These are phyloP conservation scores for Mycena galopus DNA, from an alignment of 768 basidiomycete genomes.

Conservation along the genomic window DNA sequence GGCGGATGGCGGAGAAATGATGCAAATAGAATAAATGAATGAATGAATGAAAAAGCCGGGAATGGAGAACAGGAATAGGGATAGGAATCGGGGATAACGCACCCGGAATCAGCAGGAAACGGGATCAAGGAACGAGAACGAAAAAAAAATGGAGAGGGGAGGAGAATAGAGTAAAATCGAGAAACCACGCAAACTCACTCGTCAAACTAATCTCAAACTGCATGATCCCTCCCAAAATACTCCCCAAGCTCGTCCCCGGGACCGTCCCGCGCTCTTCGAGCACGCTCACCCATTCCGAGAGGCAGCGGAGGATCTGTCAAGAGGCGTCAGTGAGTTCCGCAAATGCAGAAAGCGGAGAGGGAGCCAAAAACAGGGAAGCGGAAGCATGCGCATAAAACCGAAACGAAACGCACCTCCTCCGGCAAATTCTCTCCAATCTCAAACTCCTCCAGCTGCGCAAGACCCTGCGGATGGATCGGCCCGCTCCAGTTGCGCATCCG, in stretches of 20 bases:
- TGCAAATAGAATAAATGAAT: too few relatives aligned
- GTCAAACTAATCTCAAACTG: conserved; percentile 65
- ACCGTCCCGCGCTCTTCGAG: conserved; percentile 70
- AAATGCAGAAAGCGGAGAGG: too few relatives aligned
- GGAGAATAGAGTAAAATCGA: background rate
- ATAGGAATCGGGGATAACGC: too few relatives aligned
- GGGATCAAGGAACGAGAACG: too few relatives aligned
- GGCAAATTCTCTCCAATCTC: conserved; percentile 69
- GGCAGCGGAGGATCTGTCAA: conserved; percentile 50
- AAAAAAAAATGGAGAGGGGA: background rate
- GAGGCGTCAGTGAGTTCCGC: background rate
- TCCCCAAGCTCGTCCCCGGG: conserved; percentile 52
- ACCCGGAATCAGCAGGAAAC: too few relatives aligned
- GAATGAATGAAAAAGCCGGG: background rate
- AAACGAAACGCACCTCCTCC: conserved; percentile 54
- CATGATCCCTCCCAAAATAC: conserved; percentile 61
- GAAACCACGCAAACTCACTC: conserved; percentile 47
- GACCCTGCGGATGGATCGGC: conserved; percentile 47
- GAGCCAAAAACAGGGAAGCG: background rate
- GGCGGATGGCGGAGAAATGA: too few relatives aligned
- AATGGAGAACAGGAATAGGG: too few relatives aligned
- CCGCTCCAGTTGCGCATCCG: conserved; percentile 52
- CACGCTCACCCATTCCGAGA: conserved; percentile 71
- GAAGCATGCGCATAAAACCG: background rate
- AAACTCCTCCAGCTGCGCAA: conserved; percentile 22